phyloP scores from a whole-genome alignment of 139 green algal genomes.

The Eudorina sp. region DNA sequence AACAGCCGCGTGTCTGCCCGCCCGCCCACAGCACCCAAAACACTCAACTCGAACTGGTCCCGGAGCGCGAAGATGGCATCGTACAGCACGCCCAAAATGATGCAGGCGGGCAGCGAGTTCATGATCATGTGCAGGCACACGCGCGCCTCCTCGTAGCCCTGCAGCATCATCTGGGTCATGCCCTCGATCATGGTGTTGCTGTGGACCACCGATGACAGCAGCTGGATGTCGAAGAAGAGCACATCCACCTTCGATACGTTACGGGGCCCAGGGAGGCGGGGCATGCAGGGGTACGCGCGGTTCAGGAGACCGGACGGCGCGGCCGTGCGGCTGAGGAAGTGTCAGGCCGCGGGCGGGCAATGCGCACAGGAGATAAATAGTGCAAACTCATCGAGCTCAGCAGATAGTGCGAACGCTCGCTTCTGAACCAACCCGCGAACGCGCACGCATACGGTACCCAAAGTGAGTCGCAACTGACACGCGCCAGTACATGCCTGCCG shows the following conservation, averaged over 20 bases:
- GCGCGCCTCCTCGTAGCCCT: constrained; percentile 64
- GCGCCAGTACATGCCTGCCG: constrained; percentile 11
- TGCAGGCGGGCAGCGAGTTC: constrained; percentile 58
- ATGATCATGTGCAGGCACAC: constrained; percentile 59
- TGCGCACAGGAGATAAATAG: too few relatives aligned
- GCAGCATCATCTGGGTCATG: constrained; percentile 61
- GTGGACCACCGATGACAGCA: constrained; percentile 57
- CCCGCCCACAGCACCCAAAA: not conserved
- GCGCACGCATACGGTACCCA: too few relatives aligned
- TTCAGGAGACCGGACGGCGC: too few relatives aligned
- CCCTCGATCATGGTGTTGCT: constrained; percentile 67
- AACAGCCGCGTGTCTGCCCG: not conserved
- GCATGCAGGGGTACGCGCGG: too few relatives aligned
- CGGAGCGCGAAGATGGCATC: constrained; percentile 46
- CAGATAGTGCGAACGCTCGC: too few relatives aligned
- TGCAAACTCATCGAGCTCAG: too few relatives aligned
- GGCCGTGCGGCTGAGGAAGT: too few relatives aligned
- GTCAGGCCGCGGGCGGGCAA: too few relatives aligned
- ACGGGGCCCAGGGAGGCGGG: too few relatives aligned
- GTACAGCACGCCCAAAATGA: constrained; percentile 61
- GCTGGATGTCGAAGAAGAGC: constrained; percentile 67
- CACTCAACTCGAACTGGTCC: constrained; percentile 36
- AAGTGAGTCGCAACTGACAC: too few relatives aligned
- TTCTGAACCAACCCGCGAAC: too few relatives aligned
- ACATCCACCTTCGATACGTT: constrained; percentile 48